phyloP scores from a whole-genome alignment of 2,329 filamentous ascomycete genomes.

The Dothidotthia symphoricarpi region DNA sequence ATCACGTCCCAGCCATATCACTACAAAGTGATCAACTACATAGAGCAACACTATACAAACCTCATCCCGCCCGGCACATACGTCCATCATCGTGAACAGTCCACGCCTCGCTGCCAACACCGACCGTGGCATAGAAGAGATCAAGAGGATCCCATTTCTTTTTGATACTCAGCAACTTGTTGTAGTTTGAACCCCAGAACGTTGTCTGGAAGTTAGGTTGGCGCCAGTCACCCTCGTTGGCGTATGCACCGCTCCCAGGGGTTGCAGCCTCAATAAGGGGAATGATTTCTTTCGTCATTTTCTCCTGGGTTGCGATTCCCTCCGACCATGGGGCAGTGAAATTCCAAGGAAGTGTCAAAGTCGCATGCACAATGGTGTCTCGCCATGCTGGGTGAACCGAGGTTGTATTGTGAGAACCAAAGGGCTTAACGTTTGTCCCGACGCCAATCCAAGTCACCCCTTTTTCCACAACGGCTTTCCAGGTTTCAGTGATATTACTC shows the following conservation, averaged over 20 bases:
- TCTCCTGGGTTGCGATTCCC: slow-evolving; percentile 12
- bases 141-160: slow-evolving; percentile 30
- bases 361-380: slow-evolving; percentile 17
- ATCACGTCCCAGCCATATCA: no score
- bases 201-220: slow-evolving; percentile 20
- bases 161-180: slow-evolving; percentile 25
- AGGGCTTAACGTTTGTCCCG: slow-evolving; percentile 11
- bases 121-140: slow-evolving; percentile 30
- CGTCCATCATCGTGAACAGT: slow-evolving; percentile 16
- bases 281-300: slow-evolving; percentile 18
- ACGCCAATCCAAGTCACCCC: slow-evolving; percentile 23
- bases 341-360: slow-evolving; percentile 18
- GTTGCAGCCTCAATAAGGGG: slow-evolving; percentile 20
- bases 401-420: slow-evolving; percentile 16
- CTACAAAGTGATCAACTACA: no score
- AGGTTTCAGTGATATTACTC: slow-evolving; percentile 12
- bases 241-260: slow-evolving; percentile 21
- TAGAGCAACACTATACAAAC: no score
- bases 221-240: slow-evolving; percentile 27
- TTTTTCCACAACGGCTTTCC: slow-evolving; percentile 14
- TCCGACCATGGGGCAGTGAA: slow-evolving; percentile 21
- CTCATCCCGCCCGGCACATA: slow-evolving; percentile 16
- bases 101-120: slow-evolving; percentile 32
- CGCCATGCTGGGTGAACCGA: slow-evolving; percentile 26
- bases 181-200: slow-evolving; percentile 28